Evolutionary conservation across 176 grass and related monocot genomes (phyloP).

Genomic region (Poa annua): DNA sequence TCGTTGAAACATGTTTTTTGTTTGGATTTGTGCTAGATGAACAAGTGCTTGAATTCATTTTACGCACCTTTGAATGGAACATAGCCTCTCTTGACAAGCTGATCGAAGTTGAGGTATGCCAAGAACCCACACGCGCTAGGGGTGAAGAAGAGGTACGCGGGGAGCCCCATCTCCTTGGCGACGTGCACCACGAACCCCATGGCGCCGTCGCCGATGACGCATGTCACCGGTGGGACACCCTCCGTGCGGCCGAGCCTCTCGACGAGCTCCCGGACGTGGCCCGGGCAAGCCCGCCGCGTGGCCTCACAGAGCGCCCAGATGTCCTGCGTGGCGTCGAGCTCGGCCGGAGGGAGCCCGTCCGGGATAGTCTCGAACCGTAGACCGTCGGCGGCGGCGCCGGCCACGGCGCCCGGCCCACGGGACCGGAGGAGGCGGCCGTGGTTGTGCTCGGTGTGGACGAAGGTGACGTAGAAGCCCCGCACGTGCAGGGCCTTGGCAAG

Average conservation of each 20-base stretch:
- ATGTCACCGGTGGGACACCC: slow-evolving; percentile 49
- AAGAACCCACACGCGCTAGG: slow-evolving; percentile 59
- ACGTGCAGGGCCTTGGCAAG: slow-evolving; percentile 61
- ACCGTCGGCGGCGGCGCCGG: slow-evolving; percentile 15
- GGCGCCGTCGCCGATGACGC: slow-evolving; percentile 60
- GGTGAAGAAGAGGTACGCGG: slow-evolving; percentile 55
- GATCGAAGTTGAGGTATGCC: slow-evolving; percentile 59
- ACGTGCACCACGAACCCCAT: slow-evolving; percentile 60
- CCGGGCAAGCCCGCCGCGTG: slow-evolving; percentile 44
- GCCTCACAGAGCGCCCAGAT: slow-evolving; percentile 58
- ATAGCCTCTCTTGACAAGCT: slow-evolving; percentile 55
- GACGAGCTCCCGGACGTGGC: slow-evolving; percentile 43
- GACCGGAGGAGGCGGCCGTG: slow-evolving; percentile 59
- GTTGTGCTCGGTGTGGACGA: slow-evolving; percentile 76
- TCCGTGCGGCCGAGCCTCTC: slow-evolving; percentile 21
- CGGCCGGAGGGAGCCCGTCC: slow-evolving; percentile 56
- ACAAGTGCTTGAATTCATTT: not conserved
- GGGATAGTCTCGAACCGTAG: slow-evolving; percentile 62
- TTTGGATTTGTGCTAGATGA: not conserved
- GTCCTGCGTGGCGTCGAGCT: slow-evolving; percentile 65
- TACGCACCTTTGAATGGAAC: slow-evolving; percentile 57
- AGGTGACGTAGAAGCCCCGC: slow-evolving; percentile 61
- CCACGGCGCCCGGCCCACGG: slow-evolving; percentile 30
- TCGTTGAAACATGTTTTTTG: not conserved
- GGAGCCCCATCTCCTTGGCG: slow-evolving; percentile 63